Evolutionary conservation across 345 rosid genomes (phyloP).

Genomic region (Citrus maxima): DNA sequence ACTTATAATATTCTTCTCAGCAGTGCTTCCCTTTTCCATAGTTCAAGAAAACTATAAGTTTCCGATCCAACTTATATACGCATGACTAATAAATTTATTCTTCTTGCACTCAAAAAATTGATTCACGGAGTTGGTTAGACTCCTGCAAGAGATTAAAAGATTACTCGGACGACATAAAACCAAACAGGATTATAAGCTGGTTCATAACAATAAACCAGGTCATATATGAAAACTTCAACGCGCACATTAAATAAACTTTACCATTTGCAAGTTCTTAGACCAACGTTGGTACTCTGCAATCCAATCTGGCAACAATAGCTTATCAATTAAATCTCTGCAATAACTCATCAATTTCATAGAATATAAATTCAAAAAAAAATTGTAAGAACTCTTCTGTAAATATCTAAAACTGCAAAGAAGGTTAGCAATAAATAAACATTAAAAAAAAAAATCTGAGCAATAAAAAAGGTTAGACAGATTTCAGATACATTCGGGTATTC

Average conservation of each 20-base stretch:
- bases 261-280: neutral
- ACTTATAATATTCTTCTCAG: conserved; percentile 11
- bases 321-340: neutral
- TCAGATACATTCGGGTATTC: neutral
- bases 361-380: too few species aligned
- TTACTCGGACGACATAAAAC: neutral
- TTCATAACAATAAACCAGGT: neutral
- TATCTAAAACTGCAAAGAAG: too few species aligned
- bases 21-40: conserved; percentile 25
- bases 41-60: conserved; percentile 6
- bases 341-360: too few species aligned
- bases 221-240: neutral
- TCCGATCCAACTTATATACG: conserved; percentile 16
- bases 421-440: too few species aligned
- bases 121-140: neutral
- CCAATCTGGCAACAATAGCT: neutral
- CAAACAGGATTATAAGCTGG: neutral
- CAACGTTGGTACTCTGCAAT: neutral
- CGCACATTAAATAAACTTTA: neutral
- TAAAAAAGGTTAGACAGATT: neutral
- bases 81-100: conserved; percentile 9
- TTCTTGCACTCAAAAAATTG: conserved; percentile 1
- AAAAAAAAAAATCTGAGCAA: too few species aligned
- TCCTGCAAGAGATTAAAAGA: conserved; percentile 13
- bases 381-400: too few species aligned